Base-by-base conservation (phyloP, 768 basidiomycete genomes). In the Sporobolomyces phaffii region DNA sequence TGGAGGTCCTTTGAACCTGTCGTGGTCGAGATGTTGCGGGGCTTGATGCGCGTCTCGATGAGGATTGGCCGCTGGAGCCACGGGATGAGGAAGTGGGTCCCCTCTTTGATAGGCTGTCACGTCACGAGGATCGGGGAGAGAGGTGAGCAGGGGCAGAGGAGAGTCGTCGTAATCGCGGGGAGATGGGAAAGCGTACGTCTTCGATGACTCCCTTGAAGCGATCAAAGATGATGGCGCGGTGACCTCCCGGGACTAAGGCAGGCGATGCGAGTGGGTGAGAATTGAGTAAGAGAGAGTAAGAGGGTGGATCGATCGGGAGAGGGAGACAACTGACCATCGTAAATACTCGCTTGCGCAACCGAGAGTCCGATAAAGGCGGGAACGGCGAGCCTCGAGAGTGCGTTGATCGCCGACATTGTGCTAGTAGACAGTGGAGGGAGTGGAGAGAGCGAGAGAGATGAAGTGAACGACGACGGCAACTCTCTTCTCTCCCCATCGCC, bases 11-110 rank as follows among this genome's bases (percentile, higher is more conserved):
- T 98, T 14, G 93, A 97, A 38, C 96, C 96, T 28, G 96, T 98
- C 2, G 90, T 96, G 3, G 96, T 97, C n/a, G 90, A 92, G 62
- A 98, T 98, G 76, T 96, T 96, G 74, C 93, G 82, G 51, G 94
- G 94, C 79, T 98, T 98, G 75, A 91, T 97, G 64, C 96, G 86
- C 71, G 91, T 93, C 81, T 99, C 96, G 76, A 94, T 98, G 53
- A 98, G 81, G 79, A 99, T 97, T 28, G 94, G 93, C 64, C 87
- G 84, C 78, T 98, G 69, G 49, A 97, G 81, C 90, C 92, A 91
- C 38, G 96, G 96, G 72, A 99, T 81, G 64, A 98, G 82, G 78
- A 99, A 87, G 78, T 99, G 96, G 10, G 96, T 99, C 13, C 96
- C 96, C 78, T 99, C 96, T 9, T 84, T 84, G 13, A 86, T 84